Conservation (phyloP, 805 yeast genomes). For the Myxozyma mucilagina region DNA sequence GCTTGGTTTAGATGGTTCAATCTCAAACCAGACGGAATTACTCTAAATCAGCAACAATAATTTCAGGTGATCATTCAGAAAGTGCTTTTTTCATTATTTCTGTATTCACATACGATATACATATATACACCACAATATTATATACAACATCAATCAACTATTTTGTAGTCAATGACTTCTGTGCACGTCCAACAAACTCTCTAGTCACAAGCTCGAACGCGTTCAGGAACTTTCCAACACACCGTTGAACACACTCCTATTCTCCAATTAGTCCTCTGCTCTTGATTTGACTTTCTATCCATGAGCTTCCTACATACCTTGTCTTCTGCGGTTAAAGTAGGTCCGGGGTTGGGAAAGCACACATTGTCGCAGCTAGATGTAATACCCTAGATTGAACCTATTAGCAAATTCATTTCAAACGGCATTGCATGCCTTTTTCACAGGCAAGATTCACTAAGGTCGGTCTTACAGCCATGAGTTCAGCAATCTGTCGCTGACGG, state of each 20-base stretch:
- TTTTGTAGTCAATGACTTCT: constrained; percentile 35
- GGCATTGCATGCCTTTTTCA: no score
- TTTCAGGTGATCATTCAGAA: no score
- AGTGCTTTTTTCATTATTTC: neutral
- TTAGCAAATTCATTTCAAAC: neutral
- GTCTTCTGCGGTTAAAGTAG: constrained; percentile 52
- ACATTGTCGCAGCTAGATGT: constrained; percentile 84
- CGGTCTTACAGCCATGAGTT: constrained; percentile 67
- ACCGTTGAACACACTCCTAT: constrained; percentile 64
- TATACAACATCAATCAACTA: neutral
- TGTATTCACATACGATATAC: neutral
- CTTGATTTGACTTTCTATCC: neutral
- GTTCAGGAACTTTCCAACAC: constrained; percentile 84
- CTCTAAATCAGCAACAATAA: no score
- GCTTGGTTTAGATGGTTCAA: no score
- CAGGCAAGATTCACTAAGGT: no score
- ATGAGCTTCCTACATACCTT: constrained; percentile 37
- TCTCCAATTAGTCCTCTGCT: constrained; percentile 10
- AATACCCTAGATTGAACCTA: constrained; percentile 49
- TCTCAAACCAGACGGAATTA: no score
- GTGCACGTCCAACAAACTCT: constrained; percentile 73
- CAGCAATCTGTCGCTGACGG: constrained; percentile 89
- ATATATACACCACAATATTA: neutral
- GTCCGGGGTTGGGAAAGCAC: constrained; percentile 67
- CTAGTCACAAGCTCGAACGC: constrained; percentile 86